A percentile compares a stretch with the other conserved stretches of the same genome.
Evolutionary conservation across 495 filamentous ascomycete genomes (phyloP).

Genomic region (Penicillium cosmopolitanum): DNA sequence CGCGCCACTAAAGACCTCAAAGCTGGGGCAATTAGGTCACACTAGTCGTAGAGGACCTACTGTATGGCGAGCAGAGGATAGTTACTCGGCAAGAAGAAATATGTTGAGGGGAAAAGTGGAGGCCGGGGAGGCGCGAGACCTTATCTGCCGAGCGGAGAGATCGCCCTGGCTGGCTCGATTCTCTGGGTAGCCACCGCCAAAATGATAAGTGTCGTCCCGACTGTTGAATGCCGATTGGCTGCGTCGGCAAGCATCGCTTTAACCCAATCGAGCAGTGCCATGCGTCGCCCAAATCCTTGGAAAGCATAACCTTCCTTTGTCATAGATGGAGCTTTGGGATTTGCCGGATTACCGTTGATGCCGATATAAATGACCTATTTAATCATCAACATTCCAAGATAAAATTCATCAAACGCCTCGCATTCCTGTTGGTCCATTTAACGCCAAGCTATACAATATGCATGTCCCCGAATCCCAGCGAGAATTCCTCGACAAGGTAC

Average conservation of each 20-base stretch:
- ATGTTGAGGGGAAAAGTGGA: constrained; percentile 15
- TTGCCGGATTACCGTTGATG: not conserved
- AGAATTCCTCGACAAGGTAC: constrained; percentile 34
- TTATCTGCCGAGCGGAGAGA: constrained; percentile 24
- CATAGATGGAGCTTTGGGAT: not conserved
- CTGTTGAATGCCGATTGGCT: constrained; percentile 28
- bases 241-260: constrained; percentile 24
- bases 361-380: not conserved
- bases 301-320: not conserved
- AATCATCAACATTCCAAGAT: not conserved
- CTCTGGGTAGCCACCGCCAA: constrained; percentile 3
- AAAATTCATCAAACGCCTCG: not conserved
- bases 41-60: not conserved
- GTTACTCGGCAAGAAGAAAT: not conserved
- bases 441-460: constrained; percentile 23
- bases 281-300: not conserved
- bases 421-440: constrained; percentile 6
- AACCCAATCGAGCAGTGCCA: constrained; percentile 14
- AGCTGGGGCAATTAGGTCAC: constrained; percentile 13
- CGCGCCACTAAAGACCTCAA: constrained; percentile 5
- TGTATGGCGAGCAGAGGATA: constrained; percentile 3
- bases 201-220: constrained; percentile 20
- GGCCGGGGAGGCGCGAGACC: constrained; percentile 12
- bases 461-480: constrained; percentile 29
- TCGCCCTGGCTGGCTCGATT: not conserved